Percentiles rank a stretch among this genome's conserved stretches.
Conservation (phyloP, 352 stramenopile genomes). For the Vaucheria bursata region DNA sequence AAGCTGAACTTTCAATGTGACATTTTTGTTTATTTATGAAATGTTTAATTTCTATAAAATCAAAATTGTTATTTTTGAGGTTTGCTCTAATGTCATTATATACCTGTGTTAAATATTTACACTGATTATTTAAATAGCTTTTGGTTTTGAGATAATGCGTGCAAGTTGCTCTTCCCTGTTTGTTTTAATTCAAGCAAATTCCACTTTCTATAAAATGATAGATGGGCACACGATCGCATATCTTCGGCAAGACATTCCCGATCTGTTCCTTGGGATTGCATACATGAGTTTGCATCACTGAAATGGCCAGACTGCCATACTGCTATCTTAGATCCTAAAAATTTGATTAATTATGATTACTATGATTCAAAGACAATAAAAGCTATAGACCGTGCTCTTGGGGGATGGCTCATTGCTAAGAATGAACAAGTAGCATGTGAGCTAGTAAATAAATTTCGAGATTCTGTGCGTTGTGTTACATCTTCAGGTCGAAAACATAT, state of each 20-base stretch:
- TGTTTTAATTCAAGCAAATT: no score
- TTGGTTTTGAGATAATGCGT: no score
- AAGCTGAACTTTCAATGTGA: no score
- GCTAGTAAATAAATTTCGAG: not conserved
- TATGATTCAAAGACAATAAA: not conserved
- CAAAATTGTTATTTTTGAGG: no score
- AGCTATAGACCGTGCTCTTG: not conserved
- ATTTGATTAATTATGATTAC: not conserved
- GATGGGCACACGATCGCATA: constrained; percentile 4
- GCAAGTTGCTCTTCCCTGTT: no score
- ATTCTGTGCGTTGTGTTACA: not conserved
- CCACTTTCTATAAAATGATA: no score
- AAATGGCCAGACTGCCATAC: not conserved
- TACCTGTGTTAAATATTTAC: no score
- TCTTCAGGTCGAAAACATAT: not conserved
- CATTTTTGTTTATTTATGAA: no score
- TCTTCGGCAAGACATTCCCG: not conserved
- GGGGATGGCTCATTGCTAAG: not conserved
- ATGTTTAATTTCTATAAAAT: no score
- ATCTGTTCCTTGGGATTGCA: not conserved
- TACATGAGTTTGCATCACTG: not conserved
- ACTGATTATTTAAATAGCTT: no score
- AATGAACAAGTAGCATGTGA: not conserved
- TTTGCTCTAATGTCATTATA: no score
- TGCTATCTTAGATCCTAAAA: not conserved